Evolutionary conservation across 805 yeast species (phyloP).

Genomic region (Candida bentonensis): DNA sequence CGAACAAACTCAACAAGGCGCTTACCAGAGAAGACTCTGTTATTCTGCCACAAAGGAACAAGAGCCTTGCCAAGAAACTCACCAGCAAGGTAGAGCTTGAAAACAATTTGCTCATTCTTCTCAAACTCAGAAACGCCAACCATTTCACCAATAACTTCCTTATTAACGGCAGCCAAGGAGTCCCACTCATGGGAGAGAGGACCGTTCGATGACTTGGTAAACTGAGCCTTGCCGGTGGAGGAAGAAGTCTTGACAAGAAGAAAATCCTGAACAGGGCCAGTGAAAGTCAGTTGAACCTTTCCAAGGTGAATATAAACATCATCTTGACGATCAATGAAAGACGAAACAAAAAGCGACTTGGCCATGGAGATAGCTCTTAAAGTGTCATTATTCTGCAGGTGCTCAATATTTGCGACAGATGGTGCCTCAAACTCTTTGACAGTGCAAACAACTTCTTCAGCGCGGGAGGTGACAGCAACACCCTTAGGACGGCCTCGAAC

Average conservation of each 20-base stretch:
- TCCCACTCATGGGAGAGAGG: constrained; percentile 41
- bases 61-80: constrained; percentile 45
- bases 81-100: constrained; percentile 52
- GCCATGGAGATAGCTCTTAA: constrained; percentile 49
- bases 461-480: constrained; percentile 68
- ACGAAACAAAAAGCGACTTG: constrained; percentile 11
- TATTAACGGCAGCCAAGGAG: constrained; percentile 57
- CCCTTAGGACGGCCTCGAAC: constrained; percentile 63
- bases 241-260: constrained; percentile 42
- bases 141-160: constrained; percentile 59
- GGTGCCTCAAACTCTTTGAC: constrained; percentile 54
- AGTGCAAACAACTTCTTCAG: constrained; percentile 53
- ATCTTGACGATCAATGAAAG: constrained; percentile 12
- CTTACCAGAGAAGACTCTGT: constrained; percentile 10
- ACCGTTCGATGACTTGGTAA: constrained; percentile 60
- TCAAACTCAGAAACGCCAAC: constrained; percentile 50
- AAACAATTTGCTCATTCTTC: constrained; percentile 35
- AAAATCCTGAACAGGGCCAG: constrained; percentile 15
- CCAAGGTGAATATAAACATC: constrained; percentile 15
- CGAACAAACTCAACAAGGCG: constrained; percentile 20
- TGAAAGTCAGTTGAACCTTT: constrained; percentile 8
- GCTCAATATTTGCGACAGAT: constrained; percentile 18
- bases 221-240: constrained; percentile 35
- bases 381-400: constrained; percentile 21
- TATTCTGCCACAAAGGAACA: constrained; percentile 24